Conservation (phyloP, 306 rosid genomes). For the Vicia villosa region DNA sequence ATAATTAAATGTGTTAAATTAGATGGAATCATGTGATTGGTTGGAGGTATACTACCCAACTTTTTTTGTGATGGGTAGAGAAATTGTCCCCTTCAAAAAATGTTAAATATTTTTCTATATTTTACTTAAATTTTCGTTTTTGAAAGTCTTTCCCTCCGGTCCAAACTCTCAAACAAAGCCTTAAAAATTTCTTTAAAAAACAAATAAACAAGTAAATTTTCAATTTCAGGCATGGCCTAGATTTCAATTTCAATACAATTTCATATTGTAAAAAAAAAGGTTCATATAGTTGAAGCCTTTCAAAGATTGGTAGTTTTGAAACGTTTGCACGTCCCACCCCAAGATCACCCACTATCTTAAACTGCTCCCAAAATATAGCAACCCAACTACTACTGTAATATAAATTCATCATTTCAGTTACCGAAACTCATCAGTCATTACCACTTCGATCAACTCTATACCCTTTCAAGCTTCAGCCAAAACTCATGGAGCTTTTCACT, state of each 20-base stretch:
- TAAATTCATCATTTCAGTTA: constrained; percentile 4
- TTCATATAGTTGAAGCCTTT: constrained; percentile 11
- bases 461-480: not conserved
- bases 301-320: constrained; percentile 19
- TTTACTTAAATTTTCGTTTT: no score
- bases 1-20: no score
- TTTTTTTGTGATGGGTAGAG: no score
- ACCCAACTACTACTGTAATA: not conserved
- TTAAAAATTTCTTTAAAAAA: not conserved
- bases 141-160: no score
- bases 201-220: not conserved
- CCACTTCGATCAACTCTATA: not conserved
- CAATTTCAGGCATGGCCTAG: not conserved
- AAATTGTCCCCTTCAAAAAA: no score
- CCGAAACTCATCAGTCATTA: not conserved
- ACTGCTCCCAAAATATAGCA: constrained; percentile 45
- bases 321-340: constrained; percentile 27
- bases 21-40: no score
- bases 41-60: no score
- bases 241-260: not conserved
- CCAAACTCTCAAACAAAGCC: no score
- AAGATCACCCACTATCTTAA: constrained; percentile 44
- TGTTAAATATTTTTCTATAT: no score
- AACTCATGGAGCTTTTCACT: constrained; percentile 38
- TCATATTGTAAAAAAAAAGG: not conserved